Evolutionary conservation across 768 basidiomycete species (phyloP).

Genomic region (Boletus fagicola): DNA sequence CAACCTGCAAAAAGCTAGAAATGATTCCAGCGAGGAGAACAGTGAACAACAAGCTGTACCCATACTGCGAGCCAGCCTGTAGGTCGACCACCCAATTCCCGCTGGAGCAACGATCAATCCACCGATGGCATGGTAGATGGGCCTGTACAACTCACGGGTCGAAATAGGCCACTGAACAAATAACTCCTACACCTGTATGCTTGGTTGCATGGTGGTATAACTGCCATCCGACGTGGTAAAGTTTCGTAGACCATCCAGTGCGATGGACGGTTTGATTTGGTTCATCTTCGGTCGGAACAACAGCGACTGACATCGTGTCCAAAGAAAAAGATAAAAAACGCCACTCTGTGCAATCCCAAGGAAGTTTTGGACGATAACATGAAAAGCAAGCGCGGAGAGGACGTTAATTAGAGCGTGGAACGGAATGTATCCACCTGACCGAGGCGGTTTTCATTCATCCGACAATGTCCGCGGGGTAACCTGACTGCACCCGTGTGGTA

Average conservation of each 20-base stretch:
- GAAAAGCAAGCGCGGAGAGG: neutral
- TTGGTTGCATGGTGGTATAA: conserved; percentile 52
- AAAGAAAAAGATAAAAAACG: neutral
- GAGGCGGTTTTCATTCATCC: neutral
- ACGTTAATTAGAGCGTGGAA: neutral
- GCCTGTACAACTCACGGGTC: conserved; percentile 61
- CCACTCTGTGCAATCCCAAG: neutral
- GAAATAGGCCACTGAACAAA: conserved; percentile 87
- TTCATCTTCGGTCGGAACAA: conserved; percentile 4
- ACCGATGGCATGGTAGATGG: neutral
- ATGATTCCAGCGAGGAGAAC: conserved; percentile 81
- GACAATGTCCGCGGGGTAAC: neutral
- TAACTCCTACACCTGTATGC: conserved; percentile 80
- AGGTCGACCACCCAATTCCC: conserved; percentile 93
- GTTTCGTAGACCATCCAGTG: conserved; percentile 19
- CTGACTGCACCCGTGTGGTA: neutral
- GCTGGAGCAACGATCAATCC: conserved; percentile 32
- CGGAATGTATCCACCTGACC: neutral
- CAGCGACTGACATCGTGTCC: conserved; percentile 16
- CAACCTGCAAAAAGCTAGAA: conserved; percentile 77
- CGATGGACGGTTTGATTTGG: neutral
- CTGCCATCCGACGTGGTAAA: conserved; percentile 26
- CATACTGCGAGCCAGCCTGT: conserved; percentile 80
- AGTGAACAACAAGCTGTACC: conserved; percentile 83
- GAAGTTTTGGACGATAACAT: neutral